Base-by-base conservation (phyloP, 208 protist species). In the Acanthamoeba pearcei region DNA sequence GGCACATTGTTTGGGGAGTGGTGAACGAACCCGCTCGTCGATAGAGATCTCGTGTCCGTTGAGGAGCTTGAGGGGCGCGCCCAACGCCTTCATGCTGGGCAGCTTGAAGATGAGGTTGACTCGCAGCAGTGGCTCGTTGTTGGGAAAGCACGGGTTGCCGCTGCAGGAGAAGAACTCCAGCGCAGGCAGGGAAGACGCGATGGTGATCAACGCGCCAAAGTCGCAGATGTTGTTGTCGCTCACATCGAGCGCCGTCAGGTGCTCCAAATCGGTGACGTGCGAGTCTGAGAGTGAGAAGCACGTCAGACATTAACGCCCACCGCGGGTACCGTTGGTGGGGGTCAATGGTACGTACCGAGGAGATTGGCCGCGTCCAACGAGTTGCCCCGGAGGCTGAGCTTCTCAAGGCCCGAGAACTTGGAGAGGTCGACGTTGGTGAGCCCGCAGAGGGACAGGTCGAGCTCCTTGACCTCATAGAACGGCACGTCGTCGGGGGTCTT, bases 211-310 rank as follows among this genome's bases (percentile, higher is more conserved):
- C 55, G 46, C 62, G 24, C 19, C 38, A 76, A 92, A 92, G 86
- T 92, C 86, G 66, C 66, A 70, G 24, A 92, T 32, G 64, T 92
- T 92, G 64, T 92, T 92, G 35, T 92, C 86, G 38, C 62, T 76
- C 42, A 92, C 66, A 62, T 92, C 86, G 5, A 92, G 46, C 6
- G 86, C 86, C 15, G 17, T 57, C 66, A 92, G 66, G 9, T 53
- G 62, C 42, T 76, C 32, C 55, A 92, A 46, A 0, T 22, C 42
- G 17, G 66, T 76, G 2, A 92, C 86, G 10, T 76, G 32, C 0
- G 86, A 92, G 29, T 51, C 80, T 89, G 53, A 24, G 13, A 53
- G 35, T 29, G 12, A n/a, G 15, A 86, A 24, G 35, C 68, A 13
- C 13, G 68, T 17, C 12, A 22, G n/a, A 49, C 10, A 49, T 29